Evolutionary conservation across 192 early-diverging fungal species (phyloP).

Genomic region (Coemansia sp.): DNA sequence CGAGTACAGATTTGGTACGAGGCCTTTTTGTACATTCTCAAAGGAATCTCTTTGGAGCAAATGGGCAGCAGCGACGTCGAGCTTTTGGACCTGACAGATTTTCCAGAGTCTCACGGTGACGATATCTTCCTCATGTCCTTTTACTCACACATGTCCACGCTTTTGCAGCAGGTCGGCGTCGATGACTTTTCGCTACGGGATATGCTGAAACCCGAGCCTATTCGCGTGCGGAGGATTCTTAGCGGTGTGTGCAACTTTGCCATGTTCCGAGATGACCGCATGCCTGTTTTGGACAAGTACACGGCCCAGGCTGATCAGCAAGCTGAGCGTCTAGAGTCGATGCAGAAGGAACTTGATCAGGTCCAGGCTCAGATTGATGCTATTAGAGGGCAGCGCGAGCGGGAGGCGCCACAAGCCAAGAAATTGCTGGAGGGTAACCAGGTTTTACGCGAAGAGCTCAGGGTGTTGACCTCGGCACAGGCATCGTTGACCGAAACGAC

Average conservation of each 20-base stretch:
- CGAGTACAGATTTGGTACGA: slow-evolving; percentile 75
- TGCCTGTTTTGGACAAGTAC: slow-evolving; percentile 68
- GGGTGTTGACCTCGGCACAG: slow-evolving; percentile 56
- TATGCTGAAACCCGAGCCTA: slow-evolving; percentile 77
- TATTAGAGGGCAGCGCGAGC: slow-evolving; percentile 57
- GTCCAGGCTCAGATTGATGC: slow-evolving; percentile 61
- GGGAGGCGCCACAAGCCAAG: slow-evolving; percentile 60
- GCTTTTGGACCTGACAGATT: slow-evolving; percentile 45
- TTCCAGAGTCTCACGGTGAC: slow-evolving; percentile 68
- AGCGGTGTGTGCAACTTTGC: slow-evolving; percentile 89
- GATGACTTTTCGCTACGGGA: slow-evolving; percentile 80
- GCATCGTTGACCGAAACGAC: slow-evolving; percentile 43
- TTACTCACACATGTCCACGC: slow-evolving; percentile 66
- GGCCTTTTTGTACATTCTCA: slow-evolving; percentile 69
- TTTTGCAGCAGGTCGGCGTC: slow-evolving; percentile 74
- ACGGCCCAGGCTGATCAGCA: slow-evolving; percentile 62
- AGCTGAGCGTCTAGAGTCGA: slow-evolving; percentile 34
- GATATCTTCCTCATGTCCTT: slow-evolving; percentile 67
- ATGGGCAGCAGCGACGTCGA: slow-evolving; percentile 42
- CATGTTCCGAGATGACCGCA: slow-evolving; percentile 84
- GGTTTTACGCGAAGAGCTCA: slow-evolving; percentile 61
- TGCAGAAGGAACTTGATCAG: slow-evolving; percentile 62
- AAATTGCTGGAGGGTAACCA: slow-evolving; percentile 58
- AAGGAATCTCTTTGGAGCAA: slow-evolving; percentile 65
- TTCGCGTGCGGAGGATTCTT: slow-evolving; percentile 69